Conservation (phyloP, 2,329 filamentous ascomycete species). For the Ophiostoma tasmaniense region DNA sequence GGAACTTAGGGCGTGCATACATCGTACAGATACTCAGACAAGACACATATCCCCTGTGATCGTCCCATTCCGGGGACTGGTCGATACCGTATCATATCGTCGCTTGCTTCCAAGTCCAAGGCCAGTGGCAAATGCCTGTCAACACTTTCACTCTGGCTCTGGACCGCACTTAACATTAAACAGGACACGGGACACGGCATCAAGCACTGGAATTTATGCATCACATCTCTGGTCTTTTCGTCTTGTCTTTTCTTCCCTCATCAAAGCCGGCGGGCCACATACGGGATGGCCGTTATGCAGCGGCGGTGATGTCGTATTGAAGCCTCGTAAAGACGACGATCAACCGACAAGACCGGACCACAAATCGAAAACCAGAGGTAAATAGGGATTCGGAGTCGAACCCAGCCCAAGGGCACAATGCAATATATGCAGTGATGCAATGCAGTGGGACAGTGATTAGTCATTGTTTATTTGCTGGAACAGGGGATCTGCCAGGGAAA, state of each 20-base stretch:
- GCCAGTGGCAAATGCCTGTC: background rate
- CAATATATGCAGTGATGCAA: background rate
- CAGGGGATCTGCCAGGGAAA: background rate
- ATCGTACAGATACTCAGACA: background rate
- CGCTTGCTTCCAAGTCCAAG: background rate
- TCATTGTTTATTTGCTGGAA: background rate
- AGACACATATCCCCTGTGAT: background rate
- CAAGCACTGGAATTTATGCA: background rate
- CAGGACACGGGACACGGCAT: background rate
- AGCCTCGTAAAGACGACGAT: background rate
- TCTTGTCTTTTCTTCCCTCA: too few relatives aligned
- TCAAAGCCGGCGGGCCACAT: background rate
- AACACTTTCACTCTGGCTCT: background rate
- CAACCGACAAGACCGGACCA: background rate
- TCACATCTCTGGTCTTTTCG: background rate
- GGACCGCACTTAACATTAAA: background rate
- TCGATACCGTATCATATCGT: background rate
- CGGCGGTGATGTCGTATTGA: background rate
- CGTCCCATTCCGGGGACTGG: background rate
- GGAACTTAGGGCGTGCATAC: background rate
- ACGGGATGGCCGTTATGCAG: background rate
- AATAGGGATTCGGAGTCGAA: background rate
- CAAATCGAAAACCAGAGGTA: background rate
- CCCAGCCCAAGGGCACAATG: background rate
- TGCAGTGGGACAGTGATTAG: background rate